Evolutionary conservation across 2,329 filamentous ascomycete genomes (phyloP), one percentile per base, ranked within the genome.

Genomic region (Paraphaeosphaeria minitans): DNA sequence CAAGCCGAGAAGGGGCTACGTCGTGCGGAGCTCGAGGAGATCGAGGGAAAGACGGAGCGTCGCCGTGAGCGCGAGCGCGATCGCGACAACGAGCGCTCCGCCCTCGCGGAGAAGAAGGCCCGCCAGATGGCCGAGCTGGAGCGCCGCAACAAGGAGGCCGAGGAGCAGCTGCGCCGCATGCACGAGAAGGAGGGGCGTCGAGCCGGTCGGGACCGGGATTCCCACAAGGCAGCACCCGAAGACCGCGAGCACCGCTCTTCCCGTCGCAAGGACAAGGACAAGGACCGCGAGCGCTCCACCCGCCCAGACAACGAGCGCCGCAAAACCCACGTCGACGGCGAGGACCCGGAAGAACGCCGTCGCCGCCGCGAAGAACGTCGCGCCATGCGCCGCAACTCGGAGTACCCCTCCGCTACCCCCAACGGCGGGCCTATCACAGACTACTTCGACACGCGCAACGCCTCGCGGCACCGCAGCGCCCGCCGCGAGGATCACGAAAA

Each of bases 361-460:
- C 66, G 74, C 42, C 76, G 79, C 48, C 79, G 78, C 56, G 79
- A 81, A 61, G 79, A 81, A 50, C 78, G 79, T 31, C 77, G 77
- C 39, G 63, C 75, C 55, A 60, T 67, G 7, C 73, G 77, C 46
- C 77, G 78, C 51, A 74, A 72, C 47, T 72, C 73, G 10, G 77
- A 76, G 46, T 73, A 73, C 42, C 68, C 71, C 21, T 57, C 71
- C 13, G 63, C 66, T 35, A 72, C 70, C 63, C 75, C 60, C 45
- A 72, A 71, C 64, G 75, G 61, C 68, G 75, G 76, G 49, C 74
- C 76, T 58, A 75, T 75, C 50, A 72, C 67, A 42, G 79, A 79
- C 59, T 80, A 81, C 71, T 80, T 79, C 64, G 78, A 80, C 66
- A 68, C 73, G 61, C 79, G 79, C 66, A 80, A 81, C 63, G 73